phyloP scores from a whole-genome alignment of 805 yeast genomes.

The Starmerella geochares region DNA sequence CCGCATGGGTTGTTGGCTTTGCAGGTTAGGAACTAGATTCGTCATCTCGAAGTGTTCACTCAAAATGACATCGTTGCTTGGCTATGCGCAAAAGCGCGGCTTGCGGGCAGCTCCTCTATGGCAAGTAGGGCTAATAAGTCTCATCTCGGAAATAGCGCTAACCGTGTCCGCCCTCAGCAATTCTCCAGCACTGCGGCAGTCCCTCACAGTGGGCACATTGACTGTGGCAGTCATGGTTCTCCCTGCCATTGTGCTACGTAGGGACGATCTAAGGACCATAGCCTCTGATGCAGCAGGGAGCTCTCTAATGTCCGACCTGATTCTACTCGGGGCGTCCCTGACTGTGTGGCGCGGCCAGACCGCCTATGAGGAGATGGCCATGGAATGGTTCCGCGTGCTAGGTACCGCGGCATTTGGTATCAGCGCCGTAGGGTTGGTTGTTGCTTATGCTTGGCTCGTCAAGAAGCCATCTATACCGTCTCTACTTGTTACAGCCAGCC shows the following conservation, averaged over 20 bases:
- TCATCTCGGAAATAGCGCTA: not conserved
- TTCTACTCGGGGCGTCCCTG: not conserved
- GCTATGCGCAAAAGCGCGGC: not conserved
- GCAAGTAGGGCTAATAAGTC: not conserved
- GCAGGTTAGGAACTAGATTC: not conserved
- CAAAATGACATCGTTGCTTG: not conserved
- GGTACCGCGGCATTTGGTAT: not conserved
- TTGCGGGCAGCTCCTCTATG: not conserved
- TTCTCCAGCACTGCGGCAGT: not conserved
- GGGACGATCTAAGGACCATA: not conserved
- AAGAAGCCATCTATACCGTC: not conserved
- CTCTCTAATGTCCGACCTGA: not conserved
- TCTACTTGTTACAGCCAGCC: not conserved
- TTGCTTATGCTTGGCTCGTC: not conserved
- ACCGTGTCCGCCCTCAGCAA: not conserved
- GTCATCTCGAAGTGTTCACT: not conserved
- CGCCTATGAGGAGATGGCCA: not conserved
- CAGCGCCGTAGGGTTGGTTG: not conserved
- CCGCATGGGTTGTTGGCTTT: too few species aligned
- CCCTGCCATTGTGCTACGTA: not conserved
- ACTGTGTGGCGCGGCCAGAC: constrained; percentile 1
- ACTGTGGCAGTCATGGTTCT: not conserved
- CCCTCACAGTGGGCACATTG: not conserved
- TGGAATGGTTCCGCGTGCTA: not conserved
- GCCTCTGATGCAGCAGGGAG: not conserved